These are phyloP conservation scores for Daldinia sp. DNA, from an alignment of 2,329 filamentous ascomycete species.

Conservation along the genomic window DNA sequence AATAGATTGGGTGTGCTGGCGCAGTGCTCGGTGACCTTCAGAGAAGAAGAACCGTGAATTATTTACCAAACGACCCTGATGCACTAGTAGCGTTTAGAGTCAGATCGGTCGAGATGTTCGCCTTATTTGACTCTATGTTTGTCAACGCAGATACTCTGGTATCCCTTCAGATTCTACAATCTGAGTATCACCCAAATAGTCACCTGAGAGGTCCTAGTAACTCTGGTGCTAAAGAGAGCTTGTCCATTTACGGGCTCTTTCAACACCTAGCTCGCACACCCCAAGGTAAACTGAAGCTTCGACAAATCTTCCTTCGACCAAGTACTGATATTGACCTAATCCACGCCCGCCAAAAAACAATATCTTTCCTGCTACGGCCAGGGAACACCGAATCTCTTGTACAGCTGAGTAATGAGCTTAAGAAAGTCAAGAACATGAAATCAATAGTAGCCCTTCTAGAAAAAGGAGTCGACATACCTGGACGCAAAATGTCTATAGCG, in stretches of 20 bases:
- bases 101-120: slow-evolving; percentile 76
- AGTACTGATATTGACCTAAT: slow-evolving; percentile 74
- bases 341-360: slow-evolving; percentile 73
- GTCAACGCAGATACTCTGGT: slow-evolving; percentile 81
- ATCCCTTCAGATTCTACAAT: slow-evolving; percentile 84
- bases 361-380: slow-evolving; percentile 70
- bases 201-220: slow-evolving; percentile 76
- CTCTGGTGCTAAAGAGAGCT: slow-evolving; percentile 76
- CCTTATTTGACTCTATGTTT: slow-evolving; percentile 72
- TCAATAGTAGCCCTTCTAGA: slow-evolving; percentile 73
- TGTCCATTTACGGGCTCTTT: slow-evolving; percentile 87
- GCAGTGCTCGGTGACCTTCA: slow-evolving; percentile 83
- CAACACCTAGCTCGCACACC: slow-evolving; percentile 76
- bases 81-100: slow-evolving; percentile 67
- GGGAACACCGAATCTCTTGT: slow-evolving; percentile 69
- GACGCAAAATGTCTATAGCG: slow-evolving; percentile 61
- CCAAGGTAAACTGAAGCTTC: slow-evolving; percentile 77
- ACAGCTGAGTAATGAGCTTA: slow-evolving; percentile 67
- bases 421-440: slow-evolving; percentile 78
- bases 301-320: slow-evolving; percentile 84
- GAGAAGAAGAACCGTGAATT: slow-evolving; percentile 69
- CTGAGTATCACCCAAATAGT: slow-evolving; percentile 82
- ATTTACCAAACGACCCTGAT: slow-evolving; percentile 66
- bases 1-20: slow-evolving; percentile 80
- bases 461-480: slow-evolving; percentile 74